Conservation (phyloP, 2,329 filamentous ascomycete species). For the Colletotrichum cordylinicola region DNA sequence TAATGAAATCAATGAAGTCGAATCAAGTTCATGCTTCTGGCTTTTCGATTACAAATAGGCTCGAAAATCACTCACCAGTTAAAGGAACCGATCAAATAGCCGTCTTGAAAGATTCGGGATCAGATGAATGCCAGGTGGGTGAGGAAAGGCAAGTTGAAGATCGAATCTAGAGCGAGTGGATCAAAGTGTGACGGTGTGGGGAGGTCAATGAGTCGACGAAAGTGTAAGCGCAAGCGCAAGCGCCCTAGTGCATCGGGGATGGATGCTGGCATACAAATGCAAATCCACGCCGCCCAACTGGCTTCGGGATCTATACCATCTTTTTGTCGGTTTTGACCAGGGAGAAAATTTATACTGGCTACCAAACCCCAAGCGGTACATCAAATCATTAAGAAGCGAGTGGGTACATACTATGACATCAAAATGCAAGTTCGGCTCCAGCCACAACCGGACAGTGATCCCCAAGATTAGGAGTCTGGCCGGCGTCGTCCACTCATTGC, state of each 20-base stretch:
- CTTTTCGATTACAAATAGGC: neutral
- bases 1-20: neutral
- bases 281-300: neutral
- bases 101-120: neutral
- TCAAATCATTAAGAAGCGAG: neutral
- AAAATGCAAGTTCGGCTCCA: too few relatives aligned
- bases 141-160: neutral
- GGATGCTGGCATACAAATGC: neutral
- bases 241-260: neutral
- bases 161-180: neutral
- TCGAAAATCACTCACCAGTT: neutral
- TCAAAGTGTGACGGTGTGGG: neutral
- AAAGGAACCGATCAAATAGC: neutral
- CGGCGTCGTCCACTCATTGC: too few relatives aligned
- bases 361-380: neutral
- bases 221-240: neutral
- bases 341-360: neutral
- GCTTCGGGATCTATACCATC: neutral
- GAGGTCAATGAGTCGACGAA: neutral
- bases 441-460: too few relatives aligned
- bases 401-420: neutral
- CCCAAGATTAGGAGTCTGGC: too few relatives aligned
- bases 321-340: neutral
- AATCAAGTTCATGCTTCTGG: neutral
- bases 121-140: neutral